A percentile compares a stretch with the other conserved stretches of the same genome.
These are phyloP conservation scores for Hondaea fermentalgiana DNA, from an alignment of 108 stramenopile species.

Conservation along the genomic window DNA sequence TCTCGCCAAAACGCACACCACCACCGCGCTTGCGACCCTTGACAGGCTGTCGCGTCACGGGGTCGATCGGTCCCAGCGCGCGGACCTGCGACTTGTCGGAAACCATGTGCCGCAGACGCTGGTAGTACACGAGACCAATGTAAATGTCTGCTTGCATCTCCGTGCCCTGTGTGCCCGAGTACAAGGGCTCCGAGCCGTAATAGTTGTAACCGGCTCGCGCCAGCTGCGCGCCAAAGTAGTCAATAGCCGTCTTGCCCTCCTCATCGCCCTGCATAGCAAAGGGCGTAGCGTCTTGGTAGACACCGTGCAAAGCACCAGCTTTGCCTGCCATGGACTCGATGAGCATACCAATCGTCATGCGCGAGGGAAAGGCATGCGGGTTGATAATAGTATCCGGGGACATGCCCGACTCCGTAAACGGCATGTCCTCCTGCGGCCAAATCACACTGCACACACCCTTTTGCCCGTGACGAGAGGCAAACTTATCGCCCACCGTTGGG, in stretches of 20 bases:
- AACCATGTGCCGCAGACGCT: conserved; percentile 99
- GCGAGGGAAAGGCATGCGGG: conserved; percentile 91
- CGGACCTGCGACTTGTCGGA: conserved; percentile 98
- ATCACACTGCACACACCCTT: conserved; percentile 95
- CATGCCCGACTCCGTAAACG: conserved; percentile 93
- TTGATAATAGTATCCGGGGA: conserved; percentile 97
- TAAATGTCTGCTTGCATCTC: conserved; percentile 95
- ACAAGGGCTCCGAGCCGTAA: conserved; percentile 93
- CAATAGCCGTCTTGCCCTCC: conserved; percentile 70
- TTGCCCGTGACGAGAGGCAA: conserved; percentile 95
- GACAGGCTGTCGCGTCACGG: conserved; percentile 92
- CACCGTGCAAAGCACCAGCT: conserved; percentile 86
- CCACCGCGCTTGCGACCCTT: conserved; percentile 97
- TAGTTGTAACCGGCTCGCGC: conserved; percentile 90
- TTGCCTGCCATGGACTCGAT: conserved; percentile 99
- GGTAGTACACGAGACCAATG: conserved; percentile 97
- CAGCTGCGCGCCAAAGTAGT: conserved; percentile 97
- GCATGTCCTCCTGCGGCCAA: conserved; percentile 98
- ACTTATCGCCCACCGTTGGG: conserved; percentile 98
- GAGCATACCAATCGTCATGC: conserved; percentile 99
- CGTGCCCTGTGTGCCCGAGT: conserved; percentile 91
- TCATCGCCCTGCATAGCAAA: conserved; percentile 89
- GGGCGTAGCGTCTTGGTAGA: conserved; percentile 89
- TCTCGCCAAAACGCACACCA: conserved; percentile 96
- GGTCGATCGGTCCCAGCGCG: conserved; percentile 85